phyloP scores from a whole-genome alignment of 176 grass and related monocot species.

The Phoenix dactylifera region DNA sequence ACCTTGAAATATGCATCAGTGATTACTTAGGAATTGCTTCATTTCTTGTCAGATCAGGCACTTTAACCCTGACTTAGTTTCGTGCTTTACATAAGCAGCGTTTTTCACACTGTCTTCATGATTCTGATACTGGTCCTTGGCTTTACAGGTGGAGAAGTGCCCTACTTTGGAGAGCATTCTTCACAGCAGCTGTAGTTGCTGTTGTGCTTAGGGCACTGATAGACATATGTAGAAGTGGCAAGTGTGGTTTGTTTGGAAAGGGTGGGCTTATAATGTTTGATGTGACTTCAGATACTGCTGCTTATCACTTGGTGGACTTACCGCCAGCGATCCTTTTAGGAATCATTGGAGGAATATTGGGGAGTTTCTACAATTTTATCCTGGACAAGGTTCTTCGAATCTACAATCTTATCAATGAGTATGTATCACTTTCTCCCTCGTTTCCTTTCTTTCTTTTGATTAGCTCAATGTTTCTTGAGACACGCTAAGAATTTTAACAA shows the following conservation, averaged over 20 bases:
- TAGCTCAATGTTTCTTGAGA: too few species aligned
- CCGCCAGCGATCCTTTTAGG: constrained; percentile 58
- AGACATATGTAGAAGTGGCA: constrained; percentile 68
- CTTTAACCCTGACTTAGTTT: too few species aligned
- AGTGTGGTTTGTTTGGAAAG: constrained; percentile 87
- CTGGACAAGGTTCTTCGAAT: constrained; percentile 65
- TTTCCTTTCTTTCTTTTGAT: constrained; percentile 7
- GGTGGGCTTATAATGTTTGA: constrained; percentile 99
- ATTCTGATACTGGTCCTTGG: not conserved
- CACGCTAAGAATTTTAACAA: too few species aligned
- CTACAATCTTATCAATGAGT: constrained; percentile 77
- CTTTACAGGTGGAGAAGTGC: constrained; percentile 89
- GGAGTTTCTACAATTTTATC: constrained; percentile 74
- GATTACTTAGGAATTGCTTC: too few species aligned
- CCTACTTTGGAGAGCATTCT: constrained; percentile 88
- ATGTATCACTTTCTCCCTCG: constrained; percentile 25
- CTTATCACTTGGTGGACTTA: constrained; percentile 62
- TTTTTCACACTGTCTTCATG: not conserved
- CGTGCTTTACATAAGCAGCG: too few species aligned
- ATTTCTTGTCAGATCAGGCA: too few species aligned
- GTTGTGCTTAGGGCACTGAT: constrained; percentile 81
- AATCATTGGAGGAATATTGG: constrained; percentile 74
- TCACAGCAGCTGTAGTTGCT: constrained; percentile 77
- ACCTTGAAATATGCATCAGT: too few species aligned
- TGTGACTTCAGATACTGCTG: constrained; percentile 55